phyloP scores from a whole-genome alignment of 75 land plant species.

The Cryptomeria japonica region DNA sequence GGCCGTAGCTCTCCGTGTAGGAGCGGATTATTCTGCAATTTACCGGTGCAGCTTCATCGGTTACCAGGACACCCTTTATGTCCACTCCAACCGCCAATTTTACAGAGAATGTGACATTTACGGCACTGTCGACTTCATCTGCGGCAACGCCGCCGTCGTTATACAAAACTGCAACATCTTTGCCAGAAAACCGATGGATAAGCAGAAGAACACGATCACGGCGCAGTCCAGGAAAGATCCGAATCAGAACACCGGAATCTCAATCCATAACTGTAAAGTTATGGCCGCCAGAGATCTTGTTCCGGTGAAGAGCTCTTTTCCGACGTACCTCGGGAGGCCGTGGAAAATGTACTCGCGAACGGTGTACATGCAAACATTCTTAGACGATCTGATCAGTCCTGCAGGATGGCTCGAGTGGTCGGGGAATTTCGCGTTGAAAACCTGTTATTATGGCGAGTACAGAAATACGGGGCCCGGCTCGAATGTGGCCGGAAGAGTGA shows the following conservation, averaged over 20 bases:
- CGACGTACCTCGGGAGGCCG: slow-evolving; percentile 22
- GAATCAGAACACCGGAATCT: slow-evolving; percentile 38
- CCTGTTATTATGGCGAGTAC: slow-evolving; percentile 29
- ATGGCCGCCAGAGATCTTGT: slow-evolving; percentile 12
- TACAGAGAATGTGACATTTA: slow-evolving; percentile 33
- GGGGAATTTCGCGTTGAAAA: slow-evolving; percentile 6
- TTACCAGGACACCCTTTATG: slow-evolving; percentile 42
- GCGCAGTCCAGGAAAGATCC: slow-evolving; percentile 16
- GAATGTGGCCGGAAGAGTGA: slow-evolving; percentile 4
- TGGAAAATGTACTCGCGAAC: slow-evolving; percentile 17
- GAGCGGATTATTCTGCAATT: slow-evolving; percentile 25
- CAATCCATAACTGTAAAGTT: slow-evolving; percentile 31
- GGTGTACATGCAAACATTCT: slow-evolving; percentile 18
- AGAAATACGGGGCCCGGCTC: slow-evolving; percentile 26
- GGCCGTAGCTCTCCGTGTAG: slow-evolving; percentile 35
- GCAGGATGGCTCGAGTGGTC: slow-evolving; percentile 31
- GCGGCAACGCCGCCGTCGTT: slow-evolving; percentile 35
- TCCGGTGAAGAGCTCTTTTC: not conserved
- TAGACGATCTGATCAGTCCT: slow-evolving; percentile 17
- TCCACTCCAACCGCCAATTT: slow-evolving; percentile 41
- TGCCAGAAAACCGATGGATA: slow-evolving; percentile 12
- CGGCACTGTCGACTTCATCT: slow-evolving; percentile 42
- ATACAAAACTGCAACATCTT: slow-evolving; percentile 33
- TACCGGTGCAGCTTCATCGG: slow-evolving; percentile 30
- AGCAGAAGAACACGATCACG: slow-evolving; percentile 20